phyloP scores from a whole-genome alignment of 75 land plant genomes.

The Sequoia sempervirens region DNA sequence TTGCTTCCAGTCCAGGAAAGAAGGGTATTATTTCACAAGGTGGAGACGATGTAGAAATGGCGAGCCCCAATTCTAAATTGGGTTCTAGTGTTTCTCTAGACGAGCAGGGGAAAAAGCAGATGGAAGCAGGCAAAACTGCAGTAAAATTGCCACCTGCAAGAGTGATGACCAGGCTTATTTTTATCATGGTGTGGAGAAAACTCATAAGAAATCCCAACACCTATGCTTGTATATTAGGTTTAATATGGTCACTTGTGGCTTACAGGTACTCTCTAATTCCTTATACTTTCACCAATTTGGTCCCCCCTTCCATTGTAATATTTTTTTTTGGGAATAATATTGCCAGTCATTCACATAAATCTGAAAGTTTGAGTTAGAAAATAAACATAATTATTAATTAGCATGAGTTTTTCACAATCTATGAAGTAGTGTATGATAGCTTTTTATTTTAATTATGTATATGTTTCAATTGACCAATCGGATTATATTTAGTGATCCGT shows the following conservation, averaged over 20 bases:
- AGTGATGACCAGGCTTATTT: constrained; percentile 71
- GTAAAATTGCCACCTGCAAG: constrained; percentile 53
- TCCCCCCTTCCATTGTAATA: no score
- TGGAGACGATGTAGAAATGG: background rate
- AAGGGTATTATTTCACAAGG: background rate
- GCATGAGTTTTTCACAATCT: no score
- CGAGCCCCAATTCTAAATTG: background rate
- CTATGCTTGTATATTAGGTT: constrained; percentile 55
- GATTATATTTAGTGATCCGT: no score
- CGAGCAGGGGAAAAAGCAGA: background rate
- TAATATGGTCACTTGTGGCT: constrained; percentile 59
- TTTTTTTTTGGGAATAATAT: no score
- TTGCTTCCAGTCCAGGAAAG: background rate
- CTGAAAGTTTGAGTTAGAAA: no score
- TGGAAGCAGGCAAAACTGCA: background rate
- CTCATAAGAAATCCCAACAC: constrained; percentile 79
- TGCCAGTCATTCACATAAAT: no score
- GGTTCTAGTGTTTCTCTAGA: no score
- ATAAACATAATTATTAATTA: no score
- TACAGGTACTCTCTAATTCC: constrained; percentile 34
- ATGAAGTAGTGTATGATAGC: no score
- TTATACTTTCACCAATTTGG: background rate
- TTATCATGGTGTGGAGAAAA: constrained; percentile 70
- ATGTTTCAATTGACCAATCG: no score
- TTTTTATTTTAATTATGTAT: no score